Percentiles rank a stretch among this genome's conserved stretches.
These are phyloP conservation scores for Plasmopara halstedii DNA, from an alignment of 352 stramenopile species.

Conservation along the genomic window DNA sequence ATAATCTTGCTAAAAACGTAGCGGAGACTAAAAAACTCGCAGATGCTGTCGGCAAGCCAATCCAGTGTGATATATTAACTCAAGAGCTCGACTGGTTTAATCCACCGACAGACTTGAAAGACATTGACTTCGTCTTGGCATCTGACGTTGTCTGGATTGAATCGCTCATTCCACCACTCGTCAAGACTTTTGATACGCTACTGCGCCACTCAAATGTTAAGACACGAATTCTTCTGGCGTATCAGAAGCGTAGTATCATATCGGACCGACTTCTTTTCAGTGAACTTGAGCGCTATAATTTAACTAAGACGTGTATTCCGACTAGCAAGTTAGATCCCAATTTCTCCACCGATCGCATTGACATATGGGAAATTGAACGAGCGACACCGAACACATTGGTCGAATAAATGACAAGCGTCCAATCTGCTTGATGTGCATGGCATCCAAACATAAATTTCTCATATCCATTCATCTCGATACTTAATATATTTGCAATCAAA, in stretches of 20 bases:
- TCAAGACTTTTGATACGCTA: conserved; percentile 56
- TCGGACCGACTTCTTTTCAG: conserved; percentile 55
- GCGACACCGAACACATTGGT: neutral
- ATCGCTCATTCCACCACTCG: conserved; percentile 79
- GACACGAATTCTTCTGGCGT: conserved; percentile 54
- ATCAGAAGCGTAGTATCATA: conserved; percentile 56
- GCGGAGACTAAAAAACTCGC: conserved; percentile 30
- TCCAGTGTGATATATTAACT: conserved; percentile 12
- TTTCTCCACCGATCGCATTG: conserved; percentile 36
- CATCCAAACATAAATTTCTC: too few species aligned
- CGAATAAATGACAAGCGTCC: neutral
- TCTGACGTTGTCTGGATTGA: conserved; percentile 90
- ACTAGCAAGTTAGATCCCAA: conserved; percentile 27
- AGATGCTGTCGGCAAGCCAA: neutral
- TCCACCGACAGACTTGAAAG: conserved; percentile 36
- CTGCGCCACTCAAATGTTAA: conserved; percentile 25
- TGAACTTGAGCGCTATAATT: conserved; percentile 29
- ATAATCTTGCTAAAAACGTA: conserved; percentile 62
- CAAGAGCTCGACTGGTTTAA: conserved; percentile 67
- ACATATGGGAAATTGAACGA: conserved; percentile 36
- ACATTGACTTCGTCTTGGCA: conserved; percentile 77
- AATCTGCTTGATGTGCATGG: too few species aligned
- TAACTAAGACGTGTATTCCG: conserved; percentile 25
- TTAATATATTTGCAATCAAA: too few species aligned
- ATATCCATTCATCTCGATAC: too few species aligned